phyloP scores from a whole-genome alignment of 2,329 filamentous ascomycete genomes.

The Apiospora koreana region DNA sequence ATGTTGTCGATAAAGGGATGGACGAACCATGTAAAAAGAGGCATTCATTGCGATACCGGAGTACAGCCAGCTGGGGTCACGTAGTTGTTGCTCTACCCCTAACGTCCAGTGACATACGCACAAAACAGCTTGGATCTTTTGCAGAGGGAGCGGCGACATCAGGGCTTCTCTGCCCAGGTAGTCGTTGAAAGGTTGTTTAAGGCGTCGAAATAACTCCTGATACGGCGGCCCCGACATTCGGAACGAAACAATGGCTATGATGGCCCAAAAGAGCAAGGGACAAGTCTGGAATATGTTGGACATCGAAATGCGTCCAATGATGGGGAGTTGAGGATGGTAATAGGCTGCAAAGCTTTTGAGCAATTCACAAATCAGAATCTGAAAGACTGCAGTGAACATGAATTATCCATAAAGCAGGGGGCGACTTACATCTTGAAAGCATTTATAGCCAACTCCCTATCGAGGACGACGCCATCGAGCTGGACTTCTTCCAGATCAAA shows the following conservation, averaged over 20 bases:
- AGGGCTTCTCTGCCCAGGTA: slow-evolving; percentile 24
- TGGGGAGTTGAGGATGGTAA: slow-evolving; percentile 29
- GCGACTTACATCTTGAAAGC: slow-evolving; percentile 26
- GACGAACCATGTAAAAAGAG: slow-evolving; percentile 27
- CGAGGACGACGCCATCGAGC: slow-evolving; percentile 21
- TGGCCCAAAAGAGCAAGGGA: slow-evolving; percentile 33
- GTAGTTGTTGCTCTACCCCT: slow-evolving; percentile 23
- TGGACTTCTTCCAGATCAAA: slow-evolving; percentile 23
- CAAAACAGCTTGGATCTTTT: slow-evolving; percentile 31
- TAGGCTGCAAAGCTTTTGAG: slow-evolving; percentile 25
- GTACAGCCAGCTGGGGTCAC: slow-evolving; percentile 34
- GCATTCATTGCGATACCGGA: slow-evolving; percentile 32
- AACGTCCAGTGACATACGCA: slow-evolving; percentile 31
- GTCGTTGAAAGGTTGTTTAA: slow-evolving; percentile 25
- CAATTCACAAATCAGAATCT: background rate
- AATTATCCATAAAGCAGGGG: background rate
- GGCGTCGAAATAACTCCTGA: slow-evolving; percentile 22
- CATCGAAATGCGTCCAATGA: slow-evolving; percentile 28
- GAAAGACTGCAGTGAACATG: background rate
- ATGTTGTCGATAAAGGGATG: background rate
- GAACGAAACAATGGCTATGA: slow-evolving; percentile 25
- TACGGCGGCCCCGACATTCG: slow-evolving; percentile 20
- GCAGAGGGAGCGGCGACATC: slow-evolving; percentile 27
- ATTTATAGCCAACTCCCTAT: slow-evolving; percentile 22
- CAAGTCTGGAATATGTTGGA: slow-evolving; percentile 26